Conservation (phyloP, 108 stramenopile genomes). For the Craspedostauros australis region DNA sequence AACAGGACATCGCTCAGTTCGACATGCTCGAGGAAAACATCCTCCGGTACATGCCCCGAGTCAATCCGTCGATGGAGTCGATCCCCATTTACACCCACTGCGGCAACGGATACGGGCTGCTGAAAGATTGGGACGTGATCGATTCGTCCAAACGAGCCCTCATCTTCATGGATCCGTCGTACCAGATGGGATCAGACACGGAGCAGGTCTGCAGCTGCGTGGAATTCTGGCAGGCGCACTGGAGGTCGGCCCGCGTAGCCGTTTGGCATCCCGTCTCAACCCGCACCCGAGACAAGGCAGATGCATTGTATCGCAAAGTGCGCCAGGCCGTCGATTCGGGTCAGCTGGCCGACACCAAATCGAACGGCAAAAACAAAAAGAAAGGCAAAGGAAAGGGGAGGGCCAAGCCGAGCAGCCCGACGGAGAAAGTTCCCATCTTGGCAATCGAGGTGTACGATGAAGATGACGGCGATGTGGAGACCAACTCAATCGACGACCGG, state of each 20-base stretch:
- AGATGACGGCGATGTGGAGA: too few relatives aligned
- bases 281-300: background rate
- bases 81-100: background rate
- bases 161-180: constrained; percentile 10
- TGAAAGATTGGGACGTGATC: background rate
- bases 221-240: background rate
- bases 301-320: background rate
- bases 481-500: too few relatives aligned
- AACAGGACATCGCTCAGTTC: constrained; percentile 1
- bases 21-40: background rate
- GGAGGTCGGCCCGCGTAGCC: constrained; percentile 4
- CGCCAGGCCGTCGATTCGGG: background rate
- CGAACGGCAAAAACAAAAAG: too few relatives aligned
- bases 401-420: too few relatives aligned
- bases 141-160: background rate
- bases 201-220: background rate
- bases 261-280: constrained; percentile 6
- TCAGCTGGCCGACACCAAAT: background rate
- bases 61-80: background rate
- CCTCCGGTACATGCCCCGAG: background rate
- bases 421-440: too few relatives aligned
- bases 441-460: too few relatives aligned
- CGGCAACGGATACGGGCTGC: constrained; percentile 2
- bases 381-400: too few relatives aligned
- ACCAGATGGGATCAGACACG: constrained; percentile 7